Conservation (phyloP, 805 yeast species). For the Cyberlindnera suaveolens region DNA sequence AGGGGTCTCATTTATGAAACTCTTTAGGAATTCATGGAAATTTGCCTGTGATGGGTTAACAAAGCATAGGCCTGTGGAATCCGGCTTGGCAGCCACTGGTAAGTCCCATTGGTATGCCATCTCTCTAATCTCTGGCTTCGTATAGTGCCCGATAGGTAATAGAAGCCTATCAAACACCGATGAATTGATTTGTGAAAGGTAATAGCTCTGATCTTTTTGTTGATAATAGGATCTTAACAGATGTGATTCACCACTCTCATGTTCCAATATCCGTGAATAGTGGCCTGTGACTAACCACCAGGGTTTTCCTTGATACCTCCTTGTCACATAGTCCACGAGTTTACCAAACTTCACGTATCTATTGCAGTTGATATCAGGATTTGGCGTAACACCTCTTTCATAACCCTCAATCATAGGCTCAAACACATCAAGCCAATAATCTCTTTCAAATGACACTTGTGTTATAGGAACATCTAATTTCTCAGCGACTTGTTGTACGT, state of each 20-base stretch:
- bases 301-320: constrained; percentile 26
- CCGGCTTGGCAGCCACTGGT: constrained; percentile 73
- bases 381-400: constrained; percentile 75
- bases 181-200: constrained; percentile 61
- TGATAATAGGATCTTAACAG: constrained; percentile 52
- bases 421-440: constrained; percentile 90
- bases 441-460: constrained; percentile 78
- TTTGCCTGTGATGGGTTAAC: constrained; percentile 62
- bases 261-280: constrained; percentile 50
- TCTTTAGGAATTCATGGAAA: constrained; percentile 67
- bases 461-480: constrained; percentile 63
- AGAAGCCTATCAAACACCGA: constrained; percentile 42
- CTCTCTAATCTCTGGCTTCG: constrained; percentile 68
- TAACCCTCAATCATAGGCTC: constrained; percentile 84
- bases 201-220: constrained; percentile 86
- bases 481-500: constrained; percentile 60
- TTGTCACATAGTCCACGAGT: constrained; percentile 49
- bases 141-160: constrained; percentile 76
- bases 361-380: constrained; percentile 91
- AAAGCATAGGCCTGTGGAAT: constrained; percentile 93
- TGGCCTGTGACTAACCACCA: constrained; percentile 95
- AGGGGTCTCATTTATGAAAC: constrained; percentile 64
- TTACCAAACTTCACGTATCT: constrained; percentile 81
- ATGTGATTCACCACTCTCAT: constrained; percentile 30
- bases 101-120: constrained; percentile 52